Conservation (phyloP, 805 yeast species). For the Cyberlindnera sargentensis region DNA sequence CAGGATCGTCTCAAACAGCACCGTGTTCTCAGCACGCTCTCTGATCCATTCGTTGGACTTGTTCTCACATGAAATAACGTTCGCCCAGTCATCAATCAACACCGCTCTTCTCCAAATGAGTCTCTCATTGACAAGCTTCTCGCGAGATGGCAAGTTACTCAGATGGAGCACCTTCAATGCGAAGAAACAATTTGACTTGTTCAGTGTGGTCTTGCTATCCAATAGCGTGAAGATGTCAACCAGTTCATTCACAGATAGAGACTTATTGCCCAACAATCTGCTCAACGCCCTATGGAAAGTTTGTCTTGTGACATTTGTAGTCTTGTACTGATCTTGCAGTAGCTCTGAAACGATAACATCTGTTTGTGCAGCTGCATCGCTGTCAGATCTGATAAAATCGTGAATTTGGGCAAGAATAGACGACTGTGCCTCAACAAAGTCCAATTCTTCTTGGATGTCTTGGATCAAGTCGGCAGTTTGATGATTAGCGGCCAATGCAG, state of each 20-base stretch:
- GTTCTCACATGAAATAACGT: constrained; percentile 28
- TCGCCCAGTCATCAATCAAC: constrained; percentile 44
- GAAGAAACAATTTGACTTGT: constrained; percentile 28
- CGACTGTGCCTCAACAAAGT: constrained; percentile 43
- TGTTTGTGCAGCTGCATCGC: constrained; percentile 21
- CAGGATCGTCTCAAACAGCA: constrained; percentile 39
- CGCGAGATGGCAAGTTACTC: constrained; percentile 19
- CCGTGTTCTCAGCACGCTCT: constrained; percentile 33
- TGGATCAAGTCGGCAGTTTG: constrained; percentile 25
- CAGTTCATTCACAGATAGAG: constrained; percentile 38
- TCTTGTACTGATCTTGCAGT: constrained; percentile 17
- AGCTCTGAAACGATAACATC: constrained; percentile 20
- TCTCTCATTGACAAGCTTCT: constrained; percentile 29
- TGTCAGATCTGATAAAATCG: constrained; percentile 25
- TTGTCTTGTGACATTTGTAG: constrained; percentile 15
- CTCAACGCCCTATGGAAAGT: constrained; percentile 22
- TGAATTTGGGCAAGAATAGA: constrained; percentile 26
- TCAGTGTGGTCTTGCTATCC: constrained; percentile 26
- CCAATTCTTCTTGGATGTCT: constrained; percentile 45
- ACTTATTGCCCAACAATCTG: constrained; percentile 31
- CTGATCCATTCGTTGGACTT: constrained; percentile 36
- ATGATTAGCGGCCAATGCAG: constrained; percentile 32
- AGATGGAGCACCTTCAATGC: constrained; percentile 48
- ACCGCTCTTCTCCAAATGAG: constrained; percentile 57
- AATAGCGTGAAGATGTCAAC: constrained; percentile 46